Conservation (phyloP, 2,329 filamentous ascomycete species). For the Cordyceps tenuipes region DNA sequence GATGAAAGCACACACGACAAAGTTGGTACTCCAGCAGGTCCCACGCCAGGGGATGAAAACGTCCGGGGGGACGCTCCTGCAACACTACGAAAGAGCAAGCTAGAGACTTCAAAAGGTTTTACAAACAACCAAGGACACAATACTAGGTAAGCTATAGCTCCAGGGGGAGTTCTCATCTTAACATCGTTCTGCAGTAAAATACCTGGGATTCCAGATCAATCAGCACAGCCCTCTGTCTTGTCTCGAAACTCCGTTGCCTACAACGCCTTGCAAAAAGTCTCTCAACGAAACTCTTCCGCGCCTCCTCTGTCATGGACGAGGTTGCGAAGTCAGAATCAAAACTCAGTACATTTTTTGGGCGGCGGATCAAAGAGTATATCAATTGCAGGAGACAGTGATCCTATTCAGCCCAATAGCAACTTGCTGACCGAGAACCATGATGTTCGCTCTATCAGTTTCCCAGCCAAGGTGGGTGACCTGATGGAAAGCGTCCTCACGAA, state of each 20-base stretch:
- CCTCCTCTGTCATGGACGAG: constrained; percentile 27
- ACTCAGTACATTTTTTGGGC: neutral
- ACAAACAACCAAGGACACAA: neutral
- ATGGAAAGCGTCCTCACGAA: neutral
- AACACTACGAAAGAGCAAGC: neutral
- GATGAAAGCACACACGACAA: neutral
- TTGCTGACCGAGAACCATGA: neutral
- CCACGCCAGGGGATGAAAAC: too few species aligned
- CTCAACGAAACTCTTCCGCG: constrained; percentile 10
- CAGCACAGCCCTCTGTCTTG: neutral
- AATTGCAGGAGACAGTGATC: too few species aligned
- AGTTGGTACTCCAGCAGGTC: neutral
- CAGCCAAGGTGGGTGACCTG: neutral
- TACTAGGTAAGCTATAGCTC: neutral
- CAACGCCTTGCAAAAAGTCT: constrained; percentile 4
- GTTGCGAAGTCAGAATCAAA: constrained; percentile 21
- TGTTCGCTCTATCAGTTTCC: neutral
- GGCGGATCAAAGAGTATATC: neutral
- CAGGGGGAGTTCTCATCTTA: neutral
- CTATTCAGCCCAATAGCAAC: neutral
- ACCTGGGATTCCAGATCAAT: neutral
- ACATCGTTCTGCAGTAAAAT: neutral
- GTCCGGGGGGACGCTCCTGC: neutral
- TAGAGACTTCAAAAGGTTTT: neutral
- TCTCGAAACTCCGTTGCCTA: neutral